Evolutionary conservation across 441 rosid genomes (phyloP), one percentile per base, ranked within the genome.

Genomic region (Populus hybrid): DNA sequence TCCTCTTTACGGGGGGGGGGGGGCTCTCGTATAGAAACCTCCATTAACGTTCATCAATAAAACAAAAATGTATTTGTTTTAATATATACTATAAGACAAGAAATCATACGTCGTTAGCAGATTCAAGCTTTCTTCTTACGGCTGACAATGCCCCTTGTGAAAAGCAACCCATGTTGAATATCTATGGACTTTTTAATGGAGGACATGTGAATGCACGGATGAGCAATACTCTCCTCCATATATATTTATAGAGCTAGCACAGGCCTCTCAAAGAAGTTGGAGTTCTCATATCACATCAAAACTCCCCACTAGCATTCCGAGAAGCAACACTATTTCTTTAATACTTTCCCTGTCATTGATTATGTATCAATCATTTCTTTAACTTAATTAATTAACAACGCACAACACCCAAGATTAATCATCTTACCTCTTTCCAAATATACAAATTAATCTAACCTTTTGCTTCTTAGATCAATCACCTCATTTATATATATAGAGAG

Each of bases 131-230:
- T 63, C 63, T 71, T 66, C 50, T 57, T 67, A 46, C 14, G 28
- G 74, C 78, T 83, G 86, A 81, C 82, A 65, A 7, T 28, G 18
- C 35, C 59, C 28, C 71, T 18, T 40, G 46, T 76, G 83, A 83
- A 40, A 79, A 83, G 67, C 74, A 73, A 71, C 83, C 68, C 30
- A 68, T 18, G 76, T 23, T 80, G 68, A 81, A 75, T 81, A 53
- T 68, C 71, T 73, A 16, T 50, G 70, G 16, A 32, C 83, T 78
- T 83, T 78, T 74, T 75, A 68, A 68, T 59, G 84, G 75, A 76
- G 78, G 78, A 21, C 87, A 81, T 84, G 88, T 82, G 90, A 87
- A 57, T 75, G 1, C 36, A 67, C 53, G 66, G 72, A 10, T 67
- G 67, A 65, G 40, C 61, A 59, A 46, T 10, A 9, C 61, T 26